Evolutionary conservation across 2,329 filamentous ascomycete genomes (phyloP).

Genomic region (Stemphylium lycopersici): DNA sequence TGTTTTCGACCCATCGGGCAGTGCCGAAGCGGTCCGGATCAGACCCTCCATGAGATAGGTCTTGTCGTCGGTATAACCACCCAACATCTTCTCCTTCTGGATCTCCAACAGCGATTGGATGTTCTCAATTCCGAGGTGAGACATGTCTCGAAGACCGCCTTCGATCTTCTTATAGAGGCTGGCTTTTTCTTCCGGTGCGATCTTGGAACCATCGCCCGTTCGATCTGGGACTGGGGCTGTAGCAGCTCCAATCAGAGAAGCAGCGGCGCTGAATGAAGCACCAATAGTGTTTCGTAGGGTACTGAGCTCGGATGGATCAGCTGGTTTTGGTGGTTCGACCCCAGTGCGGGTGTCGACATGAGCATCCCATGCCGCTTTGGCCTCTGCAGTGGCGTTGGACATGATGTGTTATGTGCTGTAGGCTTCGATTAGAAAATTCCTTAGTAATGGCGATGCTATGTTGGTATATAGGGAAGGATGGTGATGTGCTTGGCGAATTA

Average conservation of each 20-base stretch:
- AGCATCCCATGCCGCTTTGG: conserved; percentile 33
- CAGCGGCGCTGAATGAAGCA: conserved; percentile 35
- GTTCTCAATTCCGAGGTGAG: conserved; percentile 42
- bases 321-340: conserved; percentile 33
- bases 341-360: conserved; percentile 44
- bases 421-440: not conserved
- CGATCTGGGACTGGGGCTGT: conserved; percentile 40
- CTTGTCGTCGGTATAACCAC: conserved; percentile 65
- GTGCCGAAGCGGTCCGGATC: conserved; percentile 55
- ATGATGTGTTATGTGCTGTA: conserved; percentile 15
- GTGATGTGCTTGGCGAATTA: not conserved
- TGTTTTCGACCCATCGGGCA: conserved; percentile 50
- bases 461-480: not conserved
- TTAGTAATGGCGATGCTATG: not conserved
- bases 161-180: conserved; percentile 44
- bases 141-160: conserved; percentile 40
- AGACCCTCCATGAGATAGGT: conserved; percentile 66
- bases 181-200: conserved; percentile 41
- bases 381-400: conserved; percentile 19
- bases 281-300: conserved; percentile 40
- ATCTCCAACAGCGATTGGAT: conserved; percentile 48
- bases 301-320: conserved; percentile 41
- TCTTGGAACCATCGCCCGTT: conserved; percentile 54
- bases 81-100: conserved; percentile 50
- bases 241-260: conserved; percentile 37